Percentiles rank a stretch among this genome's conserved stretches.
Evolutionary conservation across 2,329 filamentous ascomycete genomes (phyloP).

Genomic region (Podosphaera aphanis): DNA sequence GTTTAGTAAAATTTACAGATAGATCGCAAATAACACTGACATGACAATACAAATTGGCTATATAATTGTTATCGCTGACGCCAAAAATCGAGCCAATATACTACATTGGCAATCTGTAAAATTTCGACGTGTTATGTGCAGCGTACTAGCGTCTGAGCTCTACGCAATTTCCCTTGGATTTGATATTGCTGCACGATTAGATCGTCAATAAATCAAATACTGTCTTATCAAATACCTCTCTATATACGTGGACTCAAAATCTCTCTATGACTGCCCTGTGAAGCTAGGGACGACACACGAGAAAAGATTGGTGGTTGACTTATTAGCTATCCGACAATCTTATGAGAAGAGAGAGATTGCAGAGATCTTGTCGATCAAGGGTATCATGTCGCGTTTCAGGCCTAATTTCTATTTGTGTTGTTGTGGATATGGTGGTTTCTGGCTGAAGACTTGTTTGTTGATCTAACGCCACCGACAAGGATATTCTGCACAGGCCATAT

Average conservation of each 20-base stretch:
- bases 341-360: slow-evolving; percentile 1
- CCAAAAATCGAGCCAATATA: background rate
- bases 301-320: background rate
- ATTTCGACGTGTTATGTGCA: slow-evolving; percentile 3
- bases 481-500: no score
- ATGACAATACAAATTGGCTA: slow-evolving; percentile 1
- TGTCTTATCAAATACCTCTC: background rate
- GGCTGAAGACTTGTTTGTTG: no score
- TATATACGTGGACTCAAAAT: background rate
- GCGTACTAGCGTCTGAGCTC: slow-evolving; percentile 4
- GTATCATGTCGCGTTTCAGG: no score
- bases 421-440: no score
- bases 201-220: background rate
- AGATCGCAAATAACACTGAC: slow-evolving; percentile 1
- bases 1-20: slow-evolving; percentile 1
- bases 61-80: background rate
- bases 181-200: background rate
- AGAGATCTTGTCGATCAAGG: background rate
- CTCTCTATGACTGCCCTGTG: background rate
- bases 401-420: no score
- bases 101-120: background rate
- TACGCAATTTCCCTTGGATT: slow-evolving; percentile 1
- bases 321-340: background rate
- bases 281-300: background rate
- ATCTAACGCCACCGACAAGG: no score